Evolutionary conservation across 129 eudicot genomes (phyloP).

Genomic region (Saussurea involucrata): DNA sequence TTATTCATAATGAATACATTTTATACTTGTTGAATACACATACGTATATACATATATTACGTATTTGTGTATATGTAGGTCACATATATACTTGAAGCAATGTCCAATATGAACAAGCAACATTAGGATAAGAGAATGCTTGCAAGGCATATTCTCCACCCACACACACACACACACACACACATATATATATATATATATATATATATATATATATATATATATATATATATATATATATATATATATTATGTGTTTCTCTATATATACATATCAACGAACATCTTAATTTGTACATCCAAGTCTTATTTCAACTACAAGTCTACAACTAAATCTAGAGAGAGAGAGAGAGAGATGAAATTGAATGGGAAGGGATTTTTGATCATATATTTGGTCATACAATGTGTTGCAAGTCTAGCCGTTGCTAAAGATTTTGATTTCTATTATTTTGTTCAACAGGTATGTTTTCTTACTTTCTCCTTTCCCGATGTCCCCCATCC

Average conservation of each 20-base stretch:
- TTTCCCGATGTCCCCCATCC: no score
- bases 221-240: background rate
- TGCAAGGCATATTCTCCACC: slow-evolving; percentile 23
- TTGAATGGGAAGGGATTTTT: slow-evolving; percentile 17
- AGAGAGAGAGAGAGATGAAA: slow-evolving; percentile 27
- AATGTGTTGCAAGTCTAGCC: slow-evolving; percentile 23
- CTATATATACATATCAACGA: background rate
- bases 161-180: no score
- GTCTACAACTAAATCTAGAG: slow-evolving; percentile 5
- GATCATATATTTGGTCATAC: slow-evolving; percentile 22
- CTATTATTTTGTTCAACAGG: slow-evolving; percentile 68
- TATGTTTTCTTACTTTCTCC: background rate
- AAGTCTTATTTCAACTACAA: slow-evolving; percentile 13
- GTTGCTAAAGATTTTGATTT: slow-evolving; percentile 49
- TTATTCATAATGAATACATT: background rate
- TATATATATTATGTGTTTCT: background rate
- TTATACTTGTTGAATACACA: background rate
- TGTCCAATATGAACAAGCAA: slow-evolving; percentile 26
- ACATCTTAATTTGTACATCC: slow-evolving; percentile 1
- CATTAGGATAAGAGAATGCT: slow-evolving; percentile 16
- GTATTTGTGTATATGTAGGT: background rate
- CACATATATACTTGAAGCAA: slow-evolving; percentile 22
- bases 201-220: background rate
- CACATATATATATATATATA: background rate
- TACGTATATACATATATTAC: background rate